Evolutionary conservation across 1,284 basidiomycete species (phyloP), one percentile per base, ranked within the genome.

Genomic region (Somion occarium): DNA sequence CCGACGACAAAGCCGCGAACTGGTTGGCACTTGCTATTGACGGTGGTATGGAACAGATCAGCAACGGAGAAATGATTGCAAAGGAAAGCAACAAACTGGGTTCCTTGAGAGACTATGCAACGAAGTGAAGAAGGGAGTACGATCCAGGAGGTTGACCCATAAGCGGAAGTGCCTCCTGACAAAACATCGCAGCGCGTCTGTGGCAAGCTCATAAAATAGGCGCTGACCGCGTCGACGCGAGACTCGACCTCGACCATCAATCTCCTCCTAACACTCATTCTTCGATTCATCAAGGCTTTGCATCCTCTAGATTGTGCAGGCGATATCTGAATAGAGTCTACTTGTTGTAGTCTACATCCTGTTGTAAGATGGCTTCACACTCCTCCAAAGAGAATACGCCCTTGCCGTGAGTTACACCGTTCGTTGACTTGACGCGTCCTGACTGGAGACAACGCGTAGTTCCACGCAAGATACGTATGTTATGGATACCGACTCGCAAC

Each of bases 401-500:
- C 15, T 55, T 62, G 3, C 44, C 61, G 60, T 63, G 46, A 53
- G 62, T 60, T 18, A 49, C 27, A 12, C 24, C 22, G 18, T 27
- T 43, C 49, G 41, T 34, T 47, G 43, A 24, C 30, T 13, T 37
- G 30, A 46, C 46, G 30, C 43, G 48, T 38, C 4, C 46, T 41
- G 46, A 50, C 44, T 11, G 15, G 23, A n/a, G 24, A 4, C 15
- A 9, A 23, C 41, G 20, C 34, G 3, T 45, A 52, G 51, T 13
- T 43, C 52, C 44, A 59, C 41, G 48, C 60, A 54, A 47, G 56
- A 43, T 54, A 60, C 58, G 41, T 62, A 52, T 53, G 59, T 60
- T 44, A 56, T 51, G 25, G 62, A 59, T 48, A 18, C 51, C 22
- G 60, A 57, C 26, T 53, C 63, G 4, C 73, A 75, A 50, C 82